These are phyloP conservation scores for Toxicodendron radicans DNA, from an alignment of 345 rosid genomes.

Conservation along the genomic window DNA sequence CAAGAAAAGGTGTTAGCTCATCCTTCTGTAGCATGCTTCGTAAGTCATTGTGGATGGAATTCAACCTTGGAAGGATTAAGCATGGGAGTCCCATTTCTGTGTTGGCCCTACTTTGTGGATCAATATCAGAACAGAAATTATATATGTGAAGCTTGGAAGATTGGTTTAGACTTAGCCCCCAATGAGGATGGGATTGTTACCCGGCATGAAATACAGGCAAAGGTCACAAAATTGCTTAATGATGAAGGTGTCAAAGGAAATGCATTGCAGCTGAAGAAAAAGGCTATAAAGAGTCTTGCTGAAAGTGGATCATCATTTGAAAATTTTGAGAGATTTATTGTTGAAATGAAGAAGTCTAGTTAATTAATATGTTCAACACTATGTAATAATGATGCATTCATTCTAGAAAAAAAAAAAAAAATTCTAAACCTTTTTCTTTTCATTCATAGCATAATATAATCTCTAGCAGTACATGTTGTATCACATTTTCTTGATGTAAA, in stretches of 20 bases:
- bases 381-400: too few relatives aligned
- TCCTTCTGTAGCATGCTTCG: slow-evolving; percentile 28
- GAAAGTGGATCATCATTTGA: slow-evolving; percentile 34
- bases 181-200: slow-evolving; percentile 30
- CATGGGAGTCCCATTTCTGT: slow-evolving; percentile 37
- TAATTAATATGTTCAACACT: too few relatives aligned
- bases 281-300: slow-evolving; percentile 17
- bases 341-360: neutral
- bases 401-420: too few relatives aligned
- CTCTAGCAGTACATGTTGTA: too few relatives aligned
- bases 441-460: too few relatives aligned
- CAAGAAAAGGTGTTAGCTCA: slow-evolving; percentile 36
- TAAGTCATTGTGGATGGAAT: slow-evolving; percentile 45
- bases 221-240: slow-evolving; percentile 6
- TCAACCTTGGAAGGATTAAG: slow-evolving; percentile 33
- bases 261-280: slow-evolving; percentile 26
- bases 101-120: slow-evolving; percentile 40
- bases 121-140: slow-evolving; percentile 33
- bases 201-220: slow-evolving; percentile 26
- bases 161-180: slow-evolving; percentile 13
- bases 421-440: too few relatives aligned
- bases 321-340: slow-evolving; percentile 28
- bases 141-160: slow-evolving; percentile 34
- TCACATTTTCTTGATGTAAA: too few relatives aligned
- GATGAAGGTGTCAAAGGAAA: slow-evolving; percentile 21